phyloP scores from a whole-genome alignment of 768 basidiomycete genomes.

The Mycena rebaudengoi region DNA sequence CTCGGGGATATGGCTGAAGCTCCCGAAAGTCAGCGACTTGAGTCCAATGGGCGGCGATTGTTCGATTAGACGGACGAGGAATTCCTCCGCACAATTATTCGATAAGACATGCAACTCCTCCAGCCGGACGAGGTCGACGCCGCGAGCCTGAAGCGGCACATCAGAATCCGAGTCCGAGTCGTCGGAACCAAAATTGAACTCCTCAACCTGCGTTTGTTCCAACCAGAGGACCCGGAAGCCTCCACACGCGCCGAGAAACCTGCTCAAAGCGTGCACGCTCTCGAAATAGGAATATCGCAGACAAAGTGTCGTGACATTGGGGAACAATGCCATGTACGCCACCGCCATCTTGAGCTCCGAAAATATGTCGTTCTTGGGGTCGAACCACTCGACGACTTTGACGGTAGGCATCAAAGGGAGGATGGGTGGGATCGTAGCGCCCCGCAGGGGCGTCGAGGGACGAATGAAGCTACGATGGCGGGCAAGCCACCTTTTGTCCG shows the following conservation, averaged over 20 bases:
- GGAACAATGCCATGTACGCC: slow-evolving; percentile 4
- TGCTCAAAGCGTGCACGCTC: neutral
- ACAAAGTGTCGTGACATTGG: neutral
- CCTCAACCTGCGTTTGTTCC: neutral
- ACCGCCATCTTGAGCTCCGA: neutral
- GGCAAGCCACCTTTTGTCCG: too few species aligned
- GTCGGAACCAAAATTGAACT: neutral
- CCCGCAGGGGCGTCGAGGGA: too few species aligned
- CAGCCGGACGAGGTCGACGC: neutral
- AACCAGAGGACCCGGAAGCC: neutral
- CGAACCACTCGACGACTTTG: neutral
- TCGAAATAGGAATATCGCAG: neutral
- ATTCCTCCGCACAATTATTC: neutral
- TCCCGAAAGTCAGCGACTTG: neutral
- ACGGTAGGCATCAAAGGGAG: slow-evolving; percentile 17
- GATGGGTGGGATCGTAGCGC: too few species aligned
- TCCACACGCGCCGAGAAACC: neutral
- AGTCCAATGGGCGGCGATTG: neutral
- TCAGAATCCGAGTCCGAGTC: neutral
- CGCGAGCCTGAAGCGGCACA: neutral
- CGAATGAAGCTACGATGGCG: too few species aligned
- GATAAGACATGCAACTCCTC: neutral
- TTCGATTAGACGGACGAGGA: neutral
- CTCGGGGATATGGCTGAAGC: neutral
- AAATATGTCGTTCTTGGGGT: neutral